phyloP scores from a whole-genome alignment of 352 stramenopile genomes.

The Phytophthora tentaculata region DNA sequence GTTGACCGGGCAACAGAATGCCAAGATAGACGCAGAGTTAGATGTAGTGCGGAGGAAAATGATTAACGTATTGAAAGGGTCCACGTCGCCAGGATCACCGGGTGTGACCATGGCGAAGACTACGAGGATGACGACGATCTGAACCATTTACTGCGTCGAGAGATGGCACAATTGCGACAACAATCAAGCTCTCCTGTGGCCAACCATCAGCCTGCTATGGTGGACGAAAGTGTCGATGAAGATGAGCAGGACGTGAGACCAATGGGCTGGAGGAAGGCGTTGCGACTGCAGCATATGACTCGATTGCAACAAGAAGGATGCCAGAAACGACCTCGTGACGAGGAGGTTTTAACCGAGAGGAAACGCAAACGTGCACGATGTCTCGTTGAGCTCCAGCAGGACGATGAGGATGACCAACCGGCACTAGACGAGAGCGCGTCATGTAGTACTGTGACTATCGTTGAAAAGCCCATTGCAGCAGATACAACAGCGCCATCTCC shows the following conservation, averaged over 20 bases:
- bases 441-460: background rate
- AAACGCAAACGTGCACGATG: conserved; percentile 12
- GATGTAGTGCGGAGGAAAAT: conserved; percentile 7
- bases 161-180: conserved; percentile 1
- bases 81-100: conserved; percentile 1
- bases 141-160: conserved; percentile 5
- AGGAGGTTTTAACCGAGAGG: background rate
- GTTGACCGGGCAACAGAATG: background rate
- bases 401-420: background rate
- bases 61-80: background rate
- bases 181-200: background rate
- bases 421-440: background rate
- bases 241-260: background rate
- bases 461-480: background rate
- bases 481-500: background rate
- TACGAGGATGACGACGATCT: conserved; percentile 9
- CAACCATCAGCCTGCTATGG: background rate
- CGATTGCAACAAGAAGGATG: background rate
- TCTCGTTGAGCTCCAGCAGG: conserved; percentile 14
- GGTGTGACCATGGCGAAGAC: background rate
- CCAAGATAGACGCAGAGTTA: background rate
- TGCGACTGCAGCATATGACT: conserved; percentile 10
- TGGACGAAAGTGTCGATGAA: background rate
- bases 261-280: conserved; percentile 6
- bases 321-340: background rate